Evolutionary conservation across 257 asterid genomes (phyloP).

Genomic region (Ballota nigra): DNA sequence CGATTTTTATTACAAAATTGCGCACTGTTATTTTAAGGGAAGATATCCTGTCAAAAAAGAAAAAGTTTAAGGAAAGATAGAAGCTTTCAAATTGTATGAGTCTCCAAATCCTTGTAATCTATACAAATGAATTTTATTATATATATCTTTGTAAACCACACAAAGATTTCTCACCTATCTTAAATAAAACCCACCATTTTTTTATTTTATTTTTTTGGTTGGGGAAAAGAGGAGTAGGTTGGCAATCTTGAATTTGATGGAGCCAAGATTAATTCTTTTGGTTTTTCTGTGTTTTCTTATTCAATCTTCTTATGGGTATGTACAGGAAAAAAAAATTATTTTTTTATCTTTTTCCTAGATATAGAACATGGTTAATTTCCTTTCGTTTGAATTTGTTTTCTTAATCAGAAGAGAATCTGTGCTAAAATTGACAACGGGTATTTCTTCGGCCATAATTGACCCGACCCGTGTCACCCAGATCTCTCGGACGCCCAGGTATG

Average conservation of each 20-base stretch:
- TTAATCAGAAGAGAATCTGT: slow-evolving; percentile 33
- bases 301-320: slow-evolving; percentile 33
- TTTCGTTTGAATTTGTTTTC: not conserved
- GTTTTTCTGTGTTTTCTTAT: slow-evolving; percentile 25
- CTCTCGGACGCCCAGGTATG: slow-evolving; percentile 66
- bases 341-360: not conserved
- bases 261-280: slow-evolving; percentile 24
- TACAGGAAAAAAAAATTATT: not conserved
- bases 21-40: no score
- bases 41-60: no score
- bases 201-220: not conserved
- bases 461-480: slow-evolving; percentile 67
- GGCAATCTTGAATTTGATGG: slow-evolving; percentile 31
- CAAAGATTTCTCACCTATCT: not conserved
- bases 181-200: not conserved
- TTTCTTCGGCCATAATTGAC: slow-evolving; percentile 39
- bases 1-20: no score
- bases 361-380: not conserved
- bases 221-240: not conserved
- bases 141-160: not conserved
- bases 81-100: no score
- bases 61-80: no score
- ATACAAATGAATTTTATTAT: not conserved
- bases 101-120: not conserved
- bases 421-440: slow-evolving; percentile 31